Conservation (phyloP, 768 basidiomycete species). For the Grammothele lineata region DNA sequence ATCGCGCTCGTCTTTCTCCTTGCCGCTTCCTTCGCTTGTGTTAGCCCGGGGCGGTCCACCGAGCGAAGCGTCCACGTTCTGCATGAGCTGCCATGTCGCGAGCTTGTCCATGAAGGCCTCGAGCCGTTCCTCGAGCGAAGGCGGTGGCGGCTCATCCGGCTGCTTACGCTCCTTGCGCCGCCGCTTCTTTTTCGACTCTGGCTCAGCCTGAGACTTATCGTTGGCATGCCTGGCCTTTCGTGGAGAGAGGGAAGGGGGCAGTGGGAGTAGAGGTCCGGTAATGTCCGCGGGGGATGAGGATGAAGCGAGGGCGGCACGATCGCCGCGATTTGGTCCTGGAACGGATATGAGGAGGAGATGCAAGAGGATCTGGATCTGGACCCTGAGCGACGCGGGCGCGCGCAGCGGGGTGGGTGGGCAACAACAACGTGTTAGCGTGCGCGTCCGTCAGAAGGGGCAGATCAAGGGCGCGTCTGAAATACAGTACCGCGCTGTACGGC, state of each 20-base stretch:
- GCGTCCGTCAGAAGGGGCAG: no score
- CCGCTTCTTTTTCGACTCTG: no score
- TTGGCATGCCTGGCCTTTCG: constrained; percentile 3
- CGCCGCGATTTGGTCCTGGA: constrained; percentile 40
- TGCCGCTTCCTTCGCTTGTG: constrained; percentile 20
- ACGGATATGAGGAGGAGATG: constrained; percentile 63
- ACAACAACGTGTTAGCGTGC: constrained; percentile 4
- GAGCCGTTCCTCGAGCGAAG: constrained; percentile 44
- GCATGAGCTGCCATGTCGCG: constrained; percentile 68
- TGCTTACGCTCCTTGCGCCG: constrained; percentile 22
- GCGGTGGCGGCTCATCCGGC: constrained; percentile 14
- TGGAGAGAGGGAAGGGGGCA: constrained; percentile 16
- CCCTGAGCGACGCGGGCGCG: constrained; percentile 36
- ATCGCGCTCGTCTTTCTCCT: constrained; percentile 35
- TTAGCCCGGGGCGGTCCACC: constrained; percentile 12
- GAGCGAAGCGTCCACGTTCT: constrained; percentile 27
- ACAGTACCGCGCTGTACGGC: no score
- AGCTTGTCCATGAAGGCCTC: constrained; percentile 78
- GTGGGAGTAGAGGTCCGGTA: constrained; percentile 4
- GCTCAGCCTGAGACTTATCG: no score
- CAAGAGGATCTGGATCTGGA: constrained; percentile 72
- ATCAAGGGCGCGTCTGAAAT: no score
- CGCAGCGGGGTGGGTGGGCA: constrained; percentile 1
- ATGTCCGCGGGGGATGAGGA: constrained; percentile 10
- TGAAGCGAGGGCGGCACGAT: constrained; percentile 19